Percentiles rank a stretch among this genome's conserved stretches.
phyloP scores from a whole-genome alignment of 169 alveolate genomes.

The Sarcocystis neurona region DNA sequence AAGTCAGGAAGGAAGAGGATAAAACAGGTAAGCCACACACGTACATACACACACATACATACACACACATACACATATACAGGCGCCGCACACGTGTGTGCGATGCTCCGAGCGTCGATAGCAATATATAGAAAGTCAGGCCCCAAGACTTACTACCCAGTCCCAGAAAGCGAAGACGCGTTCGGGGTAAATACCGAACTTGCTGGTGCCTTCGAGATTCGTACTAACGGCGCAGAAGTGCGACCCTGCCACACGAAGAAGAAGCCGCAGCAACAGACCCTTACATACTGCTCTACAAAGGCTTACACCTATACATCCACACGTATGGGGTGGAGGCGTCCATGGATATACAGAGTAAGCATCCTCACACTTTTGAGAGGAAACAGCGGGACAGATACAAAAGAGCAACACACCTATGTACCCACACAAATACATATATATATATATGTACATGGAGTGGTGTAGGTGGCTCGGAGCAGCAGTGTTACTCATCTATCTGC shows the following conservation, averaged over 20 bases:
- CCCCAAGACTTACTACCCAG: constrained; percentile 90
- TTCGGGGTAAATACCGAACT: constrained; percentile 93
- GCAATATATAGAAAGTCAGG: background rate
- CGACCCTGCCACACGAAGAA: too few species aligned
- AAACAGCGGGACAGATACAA: too few species aligned
- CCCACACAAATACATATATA: too few species aligned
- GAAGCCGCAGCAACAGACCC: too few species aligned
- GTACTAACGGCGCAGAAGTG: constrained; percentile 95
- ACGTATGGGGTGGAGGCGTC: too few species aligned
- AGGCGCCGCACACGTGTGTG: background rate
- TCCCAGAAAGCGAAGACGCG: constrained; percentile 99
- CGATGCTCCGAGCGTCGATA: background rate
- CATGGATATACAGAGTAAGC: too few species aligned
- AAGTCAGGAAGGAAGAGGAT: too few species aligned
- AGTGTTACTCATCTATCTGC: too few species aligned
- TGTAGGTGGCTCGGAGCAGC: too few species aligned
- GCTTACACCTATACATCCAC: background rate
- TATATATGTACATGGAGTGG: too few species aligned
- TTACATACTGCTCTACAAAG: background rate
- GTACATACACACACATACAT: background rate
- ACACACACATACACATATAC: background rate
- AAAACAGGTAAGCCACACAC: background rate
- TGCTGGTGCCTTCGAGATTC: constrained; percentile 85
- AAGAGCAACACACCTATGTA: too few species aligned
- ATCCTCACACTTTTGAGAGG: too few species aligned